Percentiles rank a stretch among this genome's conserved stretches.
Evolutionary conservation across 2,329 filamentous ascomycete species (phyloP).

Genomic region (Zasmidium cellare): DNA sequence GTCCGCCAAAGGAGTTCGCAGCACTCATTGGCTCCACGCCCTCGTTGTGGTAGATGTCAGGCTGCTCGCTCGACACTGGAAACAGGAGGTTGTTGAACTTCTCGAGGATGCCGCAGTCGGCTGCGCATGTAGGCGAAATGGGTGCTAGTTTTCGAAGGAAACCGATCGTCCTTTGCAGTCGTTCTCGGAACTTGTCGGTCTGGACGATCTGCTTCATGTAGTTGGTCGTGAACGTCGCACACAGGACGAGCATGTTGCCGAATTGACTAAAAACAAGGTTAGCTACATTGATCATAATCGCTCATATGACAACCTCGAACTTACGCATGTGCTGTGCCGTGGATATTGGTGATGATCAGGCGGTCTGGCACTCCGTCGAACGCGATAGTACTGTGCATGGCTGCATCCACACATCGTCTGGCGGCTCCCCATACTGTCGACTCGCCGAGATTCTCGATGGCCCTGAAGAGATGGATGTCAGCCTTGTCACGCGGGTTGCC

Average conservation of each 20-base stretch:
- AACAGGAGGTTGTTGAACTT: slow-evolving; percentile 46
- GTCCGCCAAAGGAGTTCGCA: slow-evolving; percentile 23
- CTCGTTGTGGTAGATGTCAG: slow-evolving; percentile 27
- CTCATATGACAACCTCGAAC: too few relatives aligned
- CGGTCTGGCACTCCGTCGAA: slow-evolving; percentile 70
- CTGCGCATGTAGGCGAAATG: slow-evolving; percentile 71
- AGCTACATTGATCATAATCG: too few relatives aligned
- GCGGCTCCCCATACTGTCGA: slow-evolving; percentile 31
- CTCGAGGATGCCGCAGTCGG: slow-evolving; percentile 72
- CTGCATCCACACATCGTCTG: slow-evolving; percentile 64
- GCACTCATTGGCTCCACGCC: slow-evolving; percentile 25
- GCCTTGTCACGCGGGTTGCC: slow-evolving; percentile 33
- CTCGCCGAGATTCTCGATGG: slow-evolving; percentile 33
- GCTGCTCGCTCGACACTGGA: slow-evolving; percentile 14
- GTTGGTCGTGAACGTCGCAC: slow-evolving; percentile 68
- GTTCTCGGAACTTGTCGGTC: slow-evolving; percentile 53
- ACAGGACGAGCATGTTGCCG: slow-evolving; percentile 89
- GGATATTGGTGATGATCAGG: slow-evolving; percentile 90
- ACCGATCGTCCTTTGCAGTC: slow-evolving; percentile 72
- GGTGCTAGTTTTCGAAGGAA: slow-evolving; percentile 71
- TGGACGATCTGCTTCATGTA: slow-evolving; percentile 60
- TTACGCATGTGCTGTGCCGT: slow-evolving; percentile 94
- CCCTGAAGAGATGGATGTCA: slow-evolving; percentile 37
- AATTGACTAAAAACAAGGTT: slow-evolving; percentile 70
- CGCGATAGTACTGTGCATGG: slow-evolving; percentile 81